Evolutionary conservation across 495 filamentous ascomycete species (phyloP).

Genomic region (Hyaloscypha finlandica): DNA sequence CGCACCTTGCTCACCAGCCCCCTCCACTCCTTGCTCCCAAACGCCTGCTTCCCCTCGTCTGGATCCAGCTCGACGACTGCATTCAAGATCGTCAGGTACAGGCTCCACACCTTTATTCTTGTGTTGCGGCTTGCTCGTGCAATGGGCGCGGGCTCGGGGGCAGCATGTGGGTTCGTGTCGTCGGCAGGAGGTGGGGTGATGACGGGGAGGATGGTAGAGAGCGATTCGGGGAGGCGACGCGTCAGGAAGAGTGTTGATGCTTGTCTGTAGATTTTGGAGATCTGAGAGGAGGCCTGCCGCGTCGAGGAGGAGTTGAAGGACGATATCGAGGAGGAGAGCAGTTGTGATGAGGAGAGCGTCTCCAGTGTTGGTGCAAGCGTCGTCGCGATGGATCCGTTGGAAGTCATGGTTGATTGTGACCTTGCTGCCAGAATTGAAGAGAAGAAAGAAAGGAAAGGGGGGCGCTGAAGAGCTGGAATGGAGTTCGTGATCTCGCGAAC

Average conservation of each 20-base stretch:
- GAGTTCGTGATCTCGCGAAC: slow-evolving; percentile 21
- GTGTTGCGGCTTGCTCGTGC: slow-evolving; percentile 71
- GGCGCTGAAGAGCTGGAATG: slow-evolving; percentile 18
- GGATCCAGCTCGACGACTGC: slow-evolving; percentile 82
- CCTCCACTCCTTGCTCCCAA: slow-evolving; percentile 84
- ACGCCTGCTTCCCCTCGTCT: slow-evolving; percentile 86
- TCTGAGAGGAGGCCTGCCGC: slow-evolving; percentile 55
- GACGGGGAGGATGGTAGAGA: slow-evolving; percentile 78
- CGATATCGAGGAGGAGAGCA: slow-evolving; percentile 49
- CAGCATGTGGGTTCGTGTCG: slow-evolving; percentile 42
- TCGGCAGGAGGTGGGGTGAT: slow-evolving; percentile 54
- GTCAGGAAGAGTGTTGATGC: slow-evolving; percentile 90
- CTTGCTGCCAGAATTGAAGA: slow-evolving; percentile 2
- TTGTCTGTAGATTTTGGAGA: slow-evolving; percentile 85
- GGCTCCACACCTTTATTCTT: slow-evolving; percentile 93
- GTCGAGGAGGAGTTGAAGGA: slow-evolving; percentile 51
- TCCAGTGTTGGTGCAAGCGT: slow-evolving; percentile 36
- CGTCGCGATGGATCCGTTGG: slow-evolving; percentile 42
- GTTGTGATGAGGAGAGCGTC: slow-evolving; percentile 32
- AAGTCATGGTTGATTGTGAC: slow-evolving; percentile 37
- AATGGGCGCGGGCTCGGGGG: slow-evolving; percentile 60
- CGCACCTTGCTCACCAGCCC: slow-evolving; percentile 75
- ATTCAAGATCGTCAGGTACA: slow-evolving; percentile 92
- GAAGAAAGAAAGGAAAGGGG: background rate
- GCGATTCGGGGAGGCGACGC: slow-evolving; percentile 83